Evolutionary conservation across 2,329 filamentous ascomycete species (phyloP).

Genomic region (Phaeosphaeriaceae sp.): DNA sequence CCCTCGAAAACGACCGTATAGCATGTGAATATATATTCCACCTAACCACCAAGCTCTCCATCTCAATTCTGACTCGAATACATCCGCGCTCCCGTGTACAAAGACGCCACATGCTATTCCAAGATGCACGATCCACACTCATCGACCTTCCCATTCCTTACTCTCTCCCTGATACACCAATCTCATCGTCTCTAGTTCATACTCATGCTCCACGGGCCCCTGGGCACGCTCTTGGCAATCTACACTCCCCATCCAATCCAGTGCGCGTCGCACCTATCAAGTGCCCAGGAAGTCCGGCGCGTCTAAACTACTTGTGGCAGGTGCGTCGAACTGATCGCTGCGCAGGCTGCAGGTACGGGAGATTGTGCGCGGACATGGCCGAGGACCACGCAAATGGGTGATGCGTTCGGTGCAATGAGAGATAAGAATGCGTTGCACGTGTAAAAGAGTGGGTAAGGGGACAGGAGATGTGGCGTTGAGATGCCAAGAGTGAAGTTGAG

Average conservation of each 20-base stretch:
- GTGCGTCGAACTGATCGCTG: not conserved
- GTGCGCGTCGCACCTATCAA: not conserved
- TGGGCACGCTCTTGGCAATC: not conserved
- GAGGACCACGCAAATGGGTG: not conserved
- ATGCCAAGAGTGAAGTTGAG: not conserved
- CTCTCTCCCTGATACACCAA: not conserved
- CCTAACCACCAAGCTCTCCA: not conserved
- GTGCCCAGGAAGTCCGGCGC: not conserved
- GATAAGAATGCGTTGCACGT: not conserved
- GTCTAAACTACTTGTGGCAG: not conserved
- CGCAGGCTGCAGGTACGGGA: not conserved
- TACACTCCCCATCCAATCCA: not conserved
- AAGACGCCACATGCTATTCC: not conserved
- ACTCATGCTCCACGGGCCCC: too few species aligned
- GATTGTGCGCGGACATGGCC: not conserved
- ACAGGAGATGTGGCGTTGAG: not conserved
- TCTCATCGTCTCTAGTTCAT: too few species aligned
- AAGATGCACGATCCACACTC: not conserved
- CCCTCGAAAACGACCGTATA: not conserved
- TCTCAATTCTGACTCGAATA: not conserved
- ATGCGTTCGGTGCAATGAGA: not conserved
- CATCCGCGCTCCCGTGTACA: too few species aligned
- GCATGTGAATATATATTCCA: not conserved
- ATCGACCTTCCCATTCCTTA: not conserved
- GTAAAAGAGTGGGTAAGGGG: not conserved